Conservation (phyloP, 805 yeast genomes). For the Kluyveromyces lactis region DNA sequence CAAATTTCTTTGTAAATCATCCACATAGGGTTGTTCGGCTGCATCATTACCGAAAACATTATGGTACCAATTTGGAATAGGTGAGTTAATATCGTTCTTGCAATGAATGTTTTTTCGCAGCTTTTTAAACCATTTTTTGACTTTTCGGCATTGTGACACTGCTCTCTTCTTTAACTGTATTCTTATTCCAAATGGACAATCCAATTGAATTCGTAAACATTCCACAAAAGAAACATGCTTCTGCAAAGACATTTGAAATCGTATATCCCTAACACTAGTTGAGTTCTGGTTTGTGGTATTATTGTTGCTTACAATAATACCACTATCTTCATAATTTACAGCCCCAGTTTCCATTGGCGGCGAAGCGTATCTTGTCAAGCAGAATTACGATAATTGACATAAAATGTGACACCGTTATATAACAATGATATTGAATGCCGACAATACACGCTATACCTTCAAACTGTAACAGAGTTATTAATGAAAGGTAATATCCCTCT, state of each 20-base stretch:
- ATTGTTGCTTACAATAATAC: background rate
- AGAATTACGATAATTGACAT: too few species aligned
- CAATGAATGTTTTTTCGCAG: background rate
- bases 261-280: background rate
- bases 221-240: background rate
- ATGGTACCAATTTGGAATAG: background rate
- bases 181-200: constrained; percentile 1
- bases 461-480: too few species aligned
- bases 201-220: background rate
- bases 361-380: too few species aligned
- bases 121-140: background rate
- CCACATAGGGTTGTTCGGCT: too few species aligned
- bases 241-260: background rate
- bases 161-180: background rate
- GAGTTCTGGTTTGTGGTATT: too few species aligned
- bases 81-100: background rate
- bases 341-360: too few species aligned
- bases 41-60: background rate
- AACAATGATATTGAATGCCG: too few species aligned
- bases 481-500: too few species aligned
- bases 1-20: too few species aligned
- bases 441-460: too few species aligned
- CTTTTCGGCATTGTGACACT: background rate
- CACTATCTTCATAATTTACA: background rate
- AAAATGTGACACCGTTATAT: too few species aligned